Evolutionary conservation across 306 rosid species (phyloP).

Genomic region (Ochetophila trinervis): DNA sequence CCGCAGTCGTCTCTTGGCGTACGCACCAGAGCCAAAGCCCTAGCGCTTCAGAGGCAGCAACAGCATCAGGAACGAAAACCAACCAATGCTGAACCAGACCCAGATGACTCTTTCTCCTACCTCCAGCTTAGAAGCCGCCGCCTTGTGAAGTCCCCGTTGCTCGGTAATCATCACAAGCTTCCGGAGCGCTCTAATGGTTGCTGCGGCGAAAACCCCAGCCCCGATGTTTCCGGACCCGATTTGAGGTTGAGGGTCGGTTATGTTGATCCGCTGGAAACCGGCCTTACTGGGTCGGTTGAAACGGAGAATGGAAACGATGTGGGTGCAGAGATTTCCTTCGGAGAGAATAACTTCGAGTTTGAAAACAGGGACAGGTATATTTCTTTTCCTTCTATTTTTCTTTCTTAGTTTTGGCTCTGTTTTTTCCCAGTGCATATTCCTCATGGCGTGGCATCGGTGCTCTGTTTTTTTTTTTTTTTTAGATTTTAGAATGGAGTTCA

Average conservation of each 20-base stretch:
- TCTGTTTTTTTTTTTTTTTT: not conserved
- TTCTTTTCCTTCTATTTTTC: not conserved
- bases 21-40: conserved; percentile 75
- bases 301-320: conserved; percentile 33
- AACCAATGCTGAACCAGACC: conserved; percentile 1
- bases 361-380: conserved; percentile 57
- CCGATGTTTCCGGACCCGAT: conserved; percentile 10
- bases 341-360: conserved; percentile 53
- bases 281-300: conserved; percentile 17
- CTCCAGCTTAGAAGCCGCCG: conserved; percentile 90
- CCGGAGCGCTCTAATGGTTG: conserved; percentile 14
- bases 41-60: conserved; percentile 53
- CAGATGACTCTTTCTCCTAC: conserved; percentile 42
- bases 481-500: not conserved
- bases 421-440: not conserved
- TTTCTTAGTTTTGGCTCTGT: not conserved
- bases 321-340: conserved; percentile 49
- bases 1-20: conserved; percentile 58
- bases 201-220: conserved; percentile 19
- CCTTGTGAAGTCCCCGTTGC: conserved; percentile 51
- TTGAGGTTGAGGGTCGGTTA: conserved; percentile 29
- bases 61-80: conserved; percentile 21
- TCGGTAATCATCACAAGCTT: conserved; percentile 11
- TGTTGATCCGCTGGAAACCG: conserved; percentile 16
- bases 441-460: not conserved